Evolutionary conservation across 2,329 filamentous ascomycete genomes (phyloP).

Genomic region (Aureobasidium namibiae): DNA sequence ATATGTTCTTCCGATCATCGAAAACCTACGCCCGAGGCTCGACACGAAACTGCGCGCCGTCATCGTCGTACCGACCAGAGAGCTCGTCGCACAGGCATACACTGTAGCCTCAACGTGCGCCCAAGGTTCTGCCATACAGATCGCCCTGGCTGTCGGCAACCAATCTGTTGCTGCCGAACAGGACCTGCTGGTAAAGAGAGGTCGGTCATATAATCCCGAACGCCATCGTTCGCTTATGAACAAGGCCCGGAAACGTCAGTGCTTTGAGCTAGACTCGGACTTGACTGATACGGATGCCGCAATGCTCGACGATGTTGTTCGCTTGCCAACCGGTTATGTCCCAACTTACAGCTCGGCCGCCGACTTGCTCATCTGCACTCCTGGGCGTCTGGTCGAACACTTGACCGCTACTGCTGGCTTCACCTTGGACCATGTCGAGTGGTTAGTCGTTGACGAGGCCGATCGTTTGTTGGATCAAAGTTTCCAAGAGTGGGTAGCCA

Average conservation of each 20-base stretch:
- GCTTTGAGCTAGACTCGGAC: constrained; percentile 28
- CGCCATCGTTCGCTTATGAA: constrained; percentile 43
- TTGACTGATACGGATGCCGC: constrained; percentile 21
- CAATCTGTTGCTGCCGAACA: constrained; percentile 63
- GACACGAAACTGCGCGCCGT: constrained; percentile 55
- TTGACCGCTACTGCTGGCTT: constrained; percentile 78
- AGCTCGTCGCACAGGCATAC: constrained; percentile 79
- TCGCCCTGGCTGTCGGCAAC: constrained; percentile 77
- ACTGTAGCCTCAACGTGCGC: constrained; percentile 69
- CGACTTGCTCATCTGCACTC: constrained; percentile 85
- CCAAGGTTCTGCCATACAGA: constrained; percentile 61
- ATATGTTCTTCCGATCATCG: constrained; percentile 79
- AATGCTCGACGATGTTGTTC: constrained; percentile 30
- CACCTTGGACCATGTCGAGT: constrained; percentile 66
- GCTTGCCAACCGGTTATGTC: constrained; percentile 53
- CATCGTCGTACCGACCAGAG: constrained; percentile 82
- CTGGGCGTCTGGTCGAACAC: constrained; percentile 86
- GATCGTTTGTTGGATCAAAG: constrained; percentile 86
- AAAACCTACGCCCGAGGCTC: constrained; percentile 46
- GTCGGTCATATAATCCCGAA: constrained; percentile 53
- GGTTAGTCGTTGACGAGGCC: constrained; percentile 89
- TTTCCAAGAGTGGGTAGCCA: constrained; percentile 81
- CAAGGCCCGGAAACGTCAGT: constrained; percentile 24
- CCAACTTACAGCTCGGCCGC: constrained; percentile 61
- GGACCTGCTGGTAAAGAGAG: constrained; percentile 51